Evolutionary conservation across 805 yeast species (phyloP).

Genomic region (Grigorovia yakushimaensis): DNA sequence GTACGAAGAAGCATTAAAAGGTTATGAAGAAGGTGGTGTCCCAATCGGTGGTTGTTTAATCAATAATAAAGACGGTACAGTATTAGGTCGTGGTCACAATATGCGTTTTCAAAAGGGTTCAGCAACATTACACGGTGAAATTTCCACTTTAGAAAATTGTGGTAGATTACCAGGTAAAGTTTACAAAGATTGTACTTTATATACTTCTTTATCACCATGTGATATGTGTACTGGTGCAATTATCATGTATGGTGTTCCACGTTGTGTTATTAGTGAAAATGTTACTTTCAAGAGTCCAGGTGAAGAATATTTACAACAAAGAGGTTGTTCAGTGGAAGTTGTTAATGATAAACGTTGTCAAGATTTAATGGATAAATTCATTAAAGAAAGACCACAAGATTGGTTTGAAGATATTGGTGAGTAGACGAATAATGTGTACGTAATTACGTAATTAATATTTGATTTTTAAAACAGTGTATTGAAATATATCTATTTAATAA

Average conservation of each 20-base stretch:
- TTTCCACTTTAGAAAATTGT: constrained; percentile 78
- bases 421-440: no score
- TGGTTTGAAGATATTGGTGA: constrained; percentile 79
- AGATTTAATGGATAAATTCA: constrained; percentile 67
- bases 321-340: constrained; percentile 68
- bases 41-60: constrained; percentile 51
- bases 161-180: constrained; percentile 76
- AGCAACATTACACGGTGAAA: constrained; percentile 87
- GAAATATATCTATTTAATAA: no score
- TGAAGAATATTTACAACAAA: constrained; percentile 55
- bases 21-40: constrained; percentile 78
- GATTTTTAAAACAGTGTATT: no score
- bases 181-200: constrained; percentile 81
- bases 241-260: constrained; percentile 73
- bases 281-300: constrained; percentile 66
- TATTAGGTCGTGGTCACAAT: constrained; percentile 86
- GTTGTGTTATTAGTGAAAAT: constrained; percentile 88
- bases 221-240: constrained; percentile 95
- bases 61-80: constrained; percentile 54
- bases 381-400: constrained; percentile 62
- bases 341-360: constrained; percentile 52
- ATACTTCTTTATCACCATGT: constrained; percentile 89
- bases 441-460: no score
- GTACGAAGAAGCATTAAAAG: constrained; percentile 56
- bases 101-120: constrained; percentile 78